A percentile compares a stretch with the other conserved stretches of the same genome.
These are phyloP conservation scores for Claviceps spartinae DNA, from an alignment of 2,329 filamentous ascomycete species.

Conservation along the genomic window DNA sequence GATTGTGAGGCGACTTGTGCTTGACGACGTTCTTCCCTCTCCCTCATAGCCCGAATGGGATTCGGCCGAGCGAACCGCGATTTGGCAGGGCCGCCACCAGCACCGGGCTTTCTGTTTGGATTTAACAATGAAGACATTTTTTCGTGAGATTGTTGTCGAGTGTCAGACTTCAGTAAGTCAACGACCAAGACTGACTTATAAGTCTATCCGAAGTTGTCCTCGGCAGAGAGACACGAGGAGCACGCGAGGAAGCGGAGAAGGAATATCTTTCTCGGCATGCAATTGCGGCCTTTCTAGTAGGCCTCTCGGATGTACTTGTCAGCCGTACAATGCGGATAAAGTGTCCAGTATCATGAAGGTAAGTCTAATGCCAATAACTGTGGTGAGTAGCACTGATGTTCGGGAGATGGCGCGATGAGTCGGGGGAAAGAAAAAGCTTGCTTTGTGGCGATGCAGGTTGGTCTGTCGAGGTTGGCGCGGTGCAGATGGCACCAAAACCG, in stretches of 20 bases:
- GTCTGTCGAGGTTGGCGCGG: background rate
- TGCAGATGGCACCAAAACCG: background rate
- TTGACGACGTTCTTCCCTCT: slow-evolving; percentile 33
- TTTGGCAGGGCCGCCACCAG: slow-evolving; percentile 18
- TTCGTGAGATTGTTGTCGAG: background rate
- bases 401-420: background rate
- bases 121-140: slow-evolving; percentile 37
- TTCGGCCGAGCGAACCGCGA: slow-evolving; percentile 32
- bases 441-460: background rate
- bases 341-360: background rate
- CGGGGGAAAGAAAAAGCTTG: background rate
- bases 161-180: background rate
- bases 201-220: background rate
- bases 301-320: background rate
- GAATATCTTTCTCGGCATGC: background rate
- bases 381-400: background rate
- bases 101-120: slow-evolving; percentile 22
- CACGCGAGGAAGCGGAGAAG: background rate
- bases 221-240: background rate
- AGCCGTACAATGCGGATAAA: background rate
- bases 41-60: slow-evolving; percentile 36
- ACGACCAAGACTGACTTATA: background rate
- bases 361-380: background rate
- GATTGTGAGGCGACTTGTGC: slow-evolving; percentile 14
- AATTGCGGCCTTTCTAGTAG: background rate